Evolutionary conservation across 495 filamentous ascomycete genomes (phyloP).

Genomic region (Aspergillus steynii): DNA sequence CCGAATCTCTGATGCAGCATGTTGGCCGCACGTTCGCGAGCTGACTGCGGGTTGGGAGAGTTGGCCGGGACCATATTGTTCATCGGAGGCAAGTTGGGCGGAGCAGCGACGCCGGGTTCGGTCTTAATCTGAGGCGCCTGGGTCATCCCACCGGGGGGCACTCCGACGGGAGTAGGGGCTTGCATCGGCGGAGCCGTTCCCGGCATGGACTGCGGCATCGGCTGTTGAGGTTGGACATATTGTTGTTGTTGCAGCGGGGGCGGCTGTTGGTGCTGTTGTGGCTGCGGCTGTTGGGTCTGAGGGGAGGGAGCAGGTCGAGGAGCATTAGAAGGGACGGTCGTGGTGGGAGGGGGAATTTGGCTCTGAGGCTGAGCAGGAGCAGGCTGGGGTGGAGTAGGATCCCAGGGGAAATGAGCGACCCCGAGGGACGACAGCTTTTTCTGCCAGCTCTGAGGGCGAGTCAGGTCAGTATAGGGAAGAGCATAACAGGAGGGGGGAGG

Average conservation of each 20-base stretch:
- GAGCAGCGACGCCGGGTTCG: conserved; percentile 63
- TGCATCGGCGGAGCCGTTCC: conserved; percentile 21
- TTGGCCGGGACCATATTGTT: conserved; percentile 37
- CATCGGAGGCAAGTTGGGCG: conserved; percentile 42
- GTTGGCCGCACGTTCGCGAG: conserved; percentile 65
- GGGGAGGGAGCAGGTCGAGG: conserved; percentile 37
- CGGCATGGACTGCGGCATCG: conserved; percentile 36
- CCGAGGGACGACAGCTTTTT: conserved; percentile 77
- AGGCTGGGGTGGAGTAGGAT: conserved; percentile 64
- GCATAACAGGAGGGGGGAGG: conserved; percentile 8
- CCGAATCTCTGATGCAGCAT: conserved; percentile 72
- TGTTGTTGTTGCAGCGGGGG: conserved; percentile 19
- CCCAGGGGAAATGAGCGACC: conserved; percentile 93
- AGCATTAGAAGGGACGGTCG: conserved; percentile 63
- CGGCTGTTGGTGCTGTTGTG: conserved; percentile 1
- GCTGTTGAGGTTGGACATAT: conserved; percentile 33
- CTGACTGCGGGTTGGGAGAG: conserved; percentile 48
- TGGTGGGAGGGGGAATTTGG: conserved; percentile 41
- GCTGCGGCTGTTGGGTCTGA: conserved; percentile 17
- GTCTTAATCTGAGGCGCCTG: conserved; percentile 64
- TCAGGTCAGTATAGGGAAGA: conserved; percentile 17
- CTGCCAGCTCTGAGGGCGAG: conserved; percentile 78
- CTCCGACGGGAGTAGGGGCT: conserved; percentile 19
- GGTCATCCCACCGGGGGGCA: conserved; percentile 33
- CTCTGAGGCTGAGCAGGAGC: conserved; percentile 34